These are phyloP conservation scores for Metarhizium brunneum DNA, from an alignment of 2,329 filamentous ascomycete genomes.

Conservation along the genomic window DNA sequence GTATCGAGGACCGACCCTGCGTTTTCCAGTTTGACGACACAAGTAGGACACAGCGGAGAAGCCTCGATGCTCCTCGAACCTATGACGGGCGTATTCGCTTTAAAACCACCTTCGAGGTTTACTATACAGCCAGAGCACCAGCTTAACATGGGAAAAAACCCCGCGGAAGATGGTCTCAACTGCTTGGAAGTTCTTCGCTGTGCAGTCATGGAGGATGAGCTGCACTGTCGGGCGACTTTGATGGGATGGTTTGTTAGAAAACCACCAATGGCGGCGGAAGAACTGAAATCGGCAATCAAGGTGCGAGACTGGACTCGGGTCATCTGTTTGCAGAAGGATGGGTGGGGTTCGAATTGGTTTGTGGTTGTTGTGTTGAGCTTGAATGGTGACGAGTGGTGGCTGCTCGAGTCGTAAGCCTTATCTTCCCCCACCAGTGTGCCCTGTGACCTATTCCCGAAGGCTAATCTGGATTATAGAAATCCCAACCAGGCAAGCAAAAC, in stretches of 20 bases:
- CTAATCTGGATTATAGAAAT: conserved; percentile 11
- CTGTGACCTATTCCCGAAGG: not conserved
- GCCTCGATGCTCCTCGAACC: conserved; percentile 63
- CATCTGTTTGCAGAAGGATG: conserved; percentile 59
- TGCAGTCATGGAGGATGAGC: conserved; percentile 49
- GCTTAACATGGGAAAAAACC: conserved; percentile 52
- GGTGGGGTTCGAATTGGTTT: conserved; percentile 67
- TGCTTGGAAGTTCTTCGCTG: conserved; percentile 55
- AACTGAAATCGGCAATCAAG: conserved; percentile 51
- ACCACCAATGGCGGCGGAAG: conserved; percentile 40
- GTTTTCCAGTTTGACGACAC: conserved; percentile 58
- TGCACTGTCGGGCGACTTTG: conserved; percentile 50
- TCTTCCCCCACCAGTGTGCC: not conserved
- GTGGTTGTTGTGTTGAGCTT: conserved; percentile 62
- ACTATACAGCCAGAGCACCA: conserved; percentile 50
- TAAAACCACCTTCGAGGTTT: conserved; percentile 55
- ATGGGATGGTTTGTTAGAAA: conserved; percentile 54
- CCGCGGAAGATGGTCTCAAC: conserved; percentile 45
- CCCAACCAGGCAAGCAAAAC: conserved; percentile 15
- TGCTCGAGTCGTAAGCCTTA: conserved; percentile 50
- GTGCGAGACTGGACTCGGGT: conserved; percentile 54
- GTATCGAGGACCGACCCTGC: conserved; percentile 53
- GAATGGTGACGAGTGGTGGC: conserved; percentile 70
- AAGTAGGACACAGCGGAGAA: conserved; percentile 54
- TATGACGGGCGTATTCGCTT: conserved; percentile 64